Base-by-base conservation (phyloP, 1,139 yeast genomes). In the Nadsonia commutata region DNA sequence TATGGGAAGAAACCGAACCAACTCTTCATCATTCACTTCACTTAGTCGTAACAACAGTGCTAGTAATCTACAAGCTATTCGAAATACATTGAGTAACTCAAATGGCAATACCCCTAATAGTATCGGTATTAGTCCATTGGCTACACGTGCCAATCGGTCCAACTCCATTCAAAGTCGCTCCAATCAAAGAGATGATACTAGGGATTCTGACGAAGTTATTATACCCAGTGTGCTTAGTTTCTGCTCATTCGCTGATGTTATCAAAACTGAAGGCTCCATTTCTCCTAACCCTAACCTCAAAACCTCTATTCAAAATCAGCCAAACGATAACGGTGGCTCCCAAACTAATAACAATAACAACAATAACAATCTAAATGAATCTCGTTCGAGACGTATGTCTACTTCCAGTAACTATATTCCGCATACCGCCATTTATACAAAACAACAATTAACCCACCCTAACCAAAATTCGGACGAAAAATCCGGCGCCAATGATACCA, bases 241-340 rank as follows among this genome's bases (percentile, higher is more conserved):
- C 58, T 80, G 76, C 56, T 78, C 88, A 3, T 83, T 80, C 58
- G 94, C 90, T 3, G 94, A 83, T 53, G 72, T 83, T 70, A 71
- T 82, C 7, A 37, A 42, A 18, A 42, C 41, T 17, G 44, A 42
- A 27, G 36, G 22, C 16, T 41, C 13, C 9, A 11, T 16, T 27
- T 11, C 5, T 27, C 8, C 33, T 13, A 27, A 13, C n/a, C 33
- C 13, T 16, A 27, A 4, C 16, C 5, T 13, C 3, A 9, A 13
- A 4, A 9, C 33, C n/a, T n/a, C n/a, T n/a, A n/a, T n/a, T n/a
- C n/a, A n/a, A n/a, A n/a, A n/a, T n/a, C n/a, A n/a, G n/a, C n/a
- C n/a, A n/a, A n/a, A n/a, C 16, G n/a, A 27, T 27, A 13, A 27
- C 5, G 13, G 16, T 9, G n/a, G 13, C 13, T 9, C 16, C n/a